A percentile compares a stretch with the other conserved stretches of the same genome.
Evolutionary conservation across 1,284 basidiomycete species (phyloP).

Genomic region (Amylostereum chailletii): DNA sequence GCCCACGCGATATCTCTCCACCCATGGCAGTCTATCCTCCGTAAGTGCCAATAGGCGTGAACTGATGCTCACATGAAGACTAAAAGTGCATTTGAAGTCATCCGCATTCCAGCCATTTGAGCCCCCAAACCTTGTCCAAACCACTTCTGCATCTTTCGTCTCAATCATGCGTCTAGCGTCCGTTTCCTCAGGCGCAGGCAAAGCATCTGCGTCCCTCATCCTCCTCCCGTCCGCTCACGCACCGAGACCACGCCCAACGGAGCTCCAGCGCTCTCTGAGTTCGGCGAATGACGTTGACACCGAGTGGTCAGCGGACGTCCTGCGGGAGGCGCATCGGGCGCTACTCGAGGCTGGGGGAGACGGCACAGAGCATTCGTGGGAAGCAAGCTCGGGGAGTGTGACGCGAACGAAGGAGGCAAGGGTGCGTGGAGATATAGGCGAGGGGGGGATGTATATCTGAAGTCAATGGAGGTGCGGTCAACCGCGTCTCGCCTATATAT

Average conservation of each 20-base stretch:
- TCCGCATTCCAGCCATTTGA: conserved; percentile 24
- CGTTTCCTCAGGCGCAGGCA: conserved; percentile 11
- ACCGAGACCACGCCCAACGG: conserved; percentile 28
- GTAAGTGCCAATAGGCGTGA: conserved; percentile 12
- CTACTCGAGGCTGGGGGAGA: conserved; percentile 25
- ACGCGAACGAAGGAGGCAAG: conserved; percentile 4
- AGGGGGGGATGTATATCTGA: conserved; percentile 53
- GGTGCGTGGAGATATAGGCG: conserved; percentile 26
- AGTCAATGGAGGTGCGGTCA: neutral
- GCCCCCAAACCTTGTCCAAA: conserved; percentile 50
- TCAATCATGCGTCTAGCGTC: conserved; percentile 20
- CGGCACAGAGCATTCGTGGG: conserved; percentile 4
- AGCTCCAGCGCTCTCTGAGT: conserved; percentile 22
- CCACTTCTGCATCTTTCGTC: conserved; percentile 47
- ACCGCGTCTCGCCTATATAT: neutral
- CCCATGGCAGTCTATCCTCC: conserved; percentile 16
- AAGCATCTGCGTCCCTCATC: conserved; percentile 22
- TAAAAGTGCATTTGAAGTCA: neutral
- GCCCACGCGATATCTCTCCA: conserved; percentile 48
- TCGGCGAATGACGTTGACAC: conserved; percentile 21
- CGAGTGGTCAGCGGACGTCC: conserved; percentile 26
- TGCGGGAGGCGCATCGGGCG: conserved; percentile 28
- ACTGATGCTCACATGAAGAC: neutral
- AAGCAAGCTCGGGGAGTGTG: conserved; percentile 8
- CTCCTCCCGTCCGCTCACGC: conserved; percentile 44